Base-by-base conservation (phyloP, 2,329 filamentous ascomycete genomes). In the Blastomyces percursus region DNA sequence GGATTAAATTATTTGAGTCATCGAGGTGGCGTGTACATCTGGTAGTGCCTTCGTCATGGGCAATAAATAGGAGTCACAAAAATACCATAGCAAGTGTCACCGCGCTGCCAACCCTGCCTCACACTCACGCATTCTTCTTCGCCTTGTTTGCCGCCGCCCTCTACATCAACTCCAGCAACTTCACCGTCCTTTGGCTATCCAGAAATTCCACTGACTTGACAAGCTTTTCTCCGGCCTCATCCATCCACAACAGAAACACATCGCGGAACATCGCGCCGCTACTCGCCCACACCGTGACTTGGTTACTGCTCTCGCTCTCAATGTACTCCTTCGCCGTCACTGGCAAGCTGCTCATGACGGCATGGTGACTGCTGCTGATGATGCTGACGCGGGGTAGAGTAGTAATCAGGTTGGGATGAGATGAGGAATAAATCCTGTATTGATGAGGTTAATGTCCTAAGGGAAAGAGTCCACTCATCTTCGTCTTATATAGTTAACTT, bases 251-350 rank as follows among this genome's bases (percentile, higher is more conserved):
- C 27, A 66, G 56, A 21, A 64, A 66, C n/a, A 63, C 63, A 42
- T 52, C 59, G 19, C 32, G 44, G 19, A 61, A 56, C 8, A 21
- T 50, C 44, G 38, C 54, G 16, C 46, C 44, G 19, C 44, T 63
- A 2, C 61, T 64, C 24, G 59, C 64, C 64, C 61, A 66, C 21
- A 66, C 51, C 2, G 61, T 64, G 12, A 66, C 64, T 42, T 64
- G 59, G 27, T 57, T 38, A 11, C 44, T 61, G 21, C 58, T 63
- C 24, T 63, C 64, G 27, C 58, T 60, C 16, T 58, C 63, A 3
- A 61, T 48, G 14, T 63, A 60, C 40, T 66, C 63, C 21, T 62
- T 64, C 16, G 42, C 38, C 14, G 24, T 62, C 9, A 66, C 35
- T 2, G 61, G 63, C 16, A 66, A 60, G 0, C 51, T 44, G 30